Evolutionary conservation across 148 eudicot genomes (phyloP).

Genomic region (Diospyros lotus): DNA sequence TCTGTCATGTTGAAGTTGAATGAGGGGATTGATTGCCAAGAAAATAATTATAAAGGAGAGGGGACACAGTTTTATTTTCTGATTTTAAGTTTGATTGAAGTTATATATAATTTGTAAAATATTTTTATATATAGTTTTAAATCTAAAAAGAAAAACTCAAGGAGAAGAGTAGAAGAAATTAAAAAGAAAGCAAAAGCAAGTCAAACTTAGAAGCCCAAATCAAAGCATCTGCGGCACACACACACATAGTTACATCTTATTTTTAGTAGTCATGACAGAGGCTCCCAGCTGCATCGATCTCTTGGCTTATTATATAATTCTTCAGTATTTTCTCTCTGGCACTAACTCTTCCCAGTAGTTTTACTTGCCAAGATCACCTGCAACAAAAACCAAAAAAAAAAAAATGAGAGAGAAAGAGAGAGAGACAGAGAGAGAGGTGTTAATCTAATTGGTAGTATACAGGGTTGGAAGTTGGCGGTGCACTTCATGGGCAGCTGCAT

Average conservation of each 20-base stretch:
- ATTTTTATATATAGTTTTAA: too few relatives aligned
- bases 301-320: slow-evolving; percentile 11
- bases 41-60: too few relatives aligned
- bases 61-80: too few relatives aligned
- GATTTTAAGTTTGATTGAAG: too few relatives aligned
- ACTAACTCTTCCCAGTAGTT: not conserved
- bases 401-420: not conserved
- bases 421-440: not conserved
- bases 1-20: too few relatives aligned
- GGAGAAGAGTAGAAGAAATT: not conserved
- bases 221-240: not conserved
- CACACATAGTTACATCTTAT: not conserved
- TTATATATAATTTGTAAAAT: too few relatives aligned
- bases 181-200: not conserved
- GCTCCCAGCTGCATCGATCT: not conserved
- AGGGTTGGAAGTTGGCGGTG: slow-evolving; percentile 66
- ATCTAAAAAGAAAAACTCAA: too few relatives aligned
- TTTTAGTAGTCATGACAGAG: not conserved
- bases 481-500: slow-evolving; percentile 89
- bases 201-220: not conserved
- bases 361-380: slow-evolving; percentile 23
- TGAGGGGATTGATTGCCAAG: too few relatives aligned
- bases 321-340: not conserved
- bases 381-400: not conserved
- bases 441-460: slow-evolving; percentile 16